These are phyloP conservation scores for Naganishia randhawae DNA, from an alignment of 768 basidiomycete species.

Conservation along the genomic window DNA sequence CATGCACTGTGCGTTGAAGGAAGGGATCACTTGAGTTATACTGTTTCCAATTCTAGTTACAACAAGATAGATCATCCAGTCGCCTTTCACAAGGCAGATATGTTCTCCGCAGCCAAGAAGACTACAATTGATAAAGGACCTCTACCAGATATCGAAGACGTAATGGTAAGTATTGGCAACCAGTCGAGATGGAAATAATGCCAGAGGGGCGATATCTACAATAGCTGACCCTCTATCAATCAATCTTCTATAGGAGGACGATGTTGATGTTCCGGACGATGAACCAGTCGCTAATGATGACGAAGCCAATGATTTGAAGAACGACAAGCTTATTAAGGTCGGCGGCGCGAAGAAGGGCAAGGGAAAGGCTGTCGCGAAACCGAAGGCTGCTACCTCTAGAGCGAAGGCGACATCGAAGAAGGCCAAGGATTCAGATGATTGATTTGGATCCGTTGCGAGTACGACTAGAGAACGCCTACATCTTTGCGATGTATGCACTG, in stretches of 20 bases:
- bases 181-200: slow-evolving; percentile 13
- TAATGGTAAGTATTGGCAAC: slow-evolving; percentile 59
- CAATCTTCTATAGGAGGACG: slow-evolving; percentile 55
- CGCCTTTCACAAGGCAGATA: slow-evolving; percentile 79
- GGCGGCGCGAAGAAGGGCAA: slow-evolving; percentile 48
- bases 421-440: slow-evolving; percentile 2
- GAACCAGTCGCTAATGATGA: slow-evolving; percentile 58
- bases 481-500: too few species aligned
- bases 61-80: slow-evolving; percentile 87
- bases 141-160: slow-evolving; percentile 87
- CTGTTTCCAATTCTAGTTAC: slow-evolving; percentile 59
- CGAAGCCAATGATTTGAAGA: slow-evolving; percentile 47
- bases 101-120: slow-evolving; percentile 73
- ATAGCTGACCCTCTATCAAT: slow-evolving; percentile 21
- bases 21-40: background rate
- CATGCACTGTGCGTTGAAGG: background rate
- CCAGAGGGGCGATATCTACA: too few species aligned
- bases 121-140: slow-evolving; percentile 65
- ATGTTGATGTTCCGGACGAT: slow-evolving; percentile 51
- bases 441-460: too few species aligned
- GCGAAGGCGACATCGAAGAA: slow-evolving; percentile 19
- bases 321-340: slow-evolving; percentile 63
- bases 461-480: too few species aligned
- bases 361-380: slow-evolving; percentile 43
- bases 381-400: slow-evolving; percentile 25